phyloP scores from a whole-genome alignment of 352 stramenopile genomes.

The Phytophthora melonis region DNA sequence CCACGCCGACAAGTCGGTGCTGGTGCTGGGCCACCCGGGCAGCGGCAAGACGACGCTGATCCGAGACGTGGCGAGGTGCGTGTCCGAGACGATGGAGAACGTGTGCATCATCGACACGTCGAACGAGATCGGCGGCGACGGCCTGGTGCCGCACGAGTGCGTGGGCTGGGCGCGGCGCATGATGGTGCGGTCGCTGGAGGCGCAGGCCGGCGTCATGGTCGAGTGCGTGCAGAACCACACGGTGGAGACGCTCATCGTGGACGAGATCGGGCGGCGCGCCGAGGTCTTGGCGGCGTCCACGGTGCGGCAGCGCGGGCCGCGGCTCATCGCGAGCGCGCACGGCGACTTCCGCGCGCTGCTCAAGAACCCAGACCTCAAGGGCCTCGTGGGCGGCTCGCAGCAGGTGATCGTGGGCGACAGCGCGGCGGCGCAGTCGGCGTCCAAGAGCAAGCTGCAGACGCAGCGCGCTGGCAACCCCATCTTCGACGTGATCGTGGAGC shows the following conservation, averaged over 20 bases:
- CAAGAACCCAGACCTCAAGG: constrained; percentile 84
- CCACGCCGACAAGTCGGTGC: constrained; percentile 61
- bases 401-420: constrained; percentile 71
- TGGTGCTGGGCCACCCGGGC: constrained; percentile 71
- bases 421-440: constrained; percentile 43
- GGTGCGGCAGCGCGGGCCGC: constrained; percentile 76
- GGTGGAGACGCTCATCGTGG: constrained; percentile 87
- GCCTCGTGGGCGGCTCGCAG: constrained; percentile 79
- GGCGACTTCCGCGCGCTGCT: constrained; percentile 87
- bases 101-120: constrained; percentile 91
- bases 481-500: constrained; percentile 90
- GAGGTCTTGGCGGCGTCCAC: constrained; percentile 83
- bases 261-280: constrained; percentile 87
- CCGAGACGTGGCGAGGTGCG: constrained; percentile 71
- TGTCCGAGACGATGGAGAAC: constrained; percentile 74
- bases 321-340: constrained; percentile 88
- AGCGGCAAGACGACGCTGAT: constrained; percentile 91
- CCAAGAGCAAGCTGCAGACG: constrained; percentile 51
- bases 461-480: constrained; percentile 66
- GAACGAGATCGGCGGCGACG: constrained; percentile 93
- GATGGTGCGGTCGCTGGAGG: constrained; percentile 81
- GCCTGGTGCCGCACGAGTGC: constrained; percentile 79
- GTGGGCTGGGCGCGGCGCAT: constrained; percentile 79
- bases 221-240: constrained; percentile 93
- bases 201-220: constrained; percentile 84